Evolutionary conservation across 2,329 filamentous ascomycete genomes (phyloP).

Genomic region (Colletotrichum graminicola): DNA sequence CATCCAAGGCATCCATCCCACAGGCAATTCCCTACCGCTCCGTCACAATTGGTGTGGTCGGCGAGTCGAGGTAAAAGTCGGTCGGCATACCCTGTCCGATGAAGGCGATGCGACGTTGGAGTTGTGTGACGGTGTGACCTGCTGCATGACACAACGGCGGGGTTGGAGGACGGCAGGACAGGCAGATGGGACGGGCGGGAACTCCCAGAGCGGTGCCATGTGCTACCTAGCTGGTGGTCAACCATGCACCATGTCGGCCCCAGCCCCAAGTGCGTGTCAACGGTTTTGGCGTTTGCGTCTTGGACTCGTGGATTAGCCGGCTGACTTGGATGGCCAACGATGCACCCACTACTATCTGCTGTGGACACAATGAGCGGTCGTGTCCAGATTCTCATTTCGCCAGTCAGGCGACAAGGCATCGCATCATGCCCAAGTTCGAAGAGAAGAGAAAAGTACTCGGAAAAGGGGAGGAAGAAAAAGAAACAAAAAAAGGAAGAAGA

Average conservation of each 20-base stretch:
- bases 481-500: too few species aligned
- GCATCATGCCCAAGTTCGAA: too few species aligned
- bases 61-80: constrained; percentile 5
- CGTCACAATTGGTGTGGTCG: constrained; percentile 17
- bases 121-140: constrained; percentile 30
- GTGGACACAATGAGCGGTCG: too few species aligned
- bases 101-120: constrained; percentile 36
- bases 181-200: constrained; percentile 41
- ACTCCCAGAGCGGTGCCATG: constrained; percentile 37
- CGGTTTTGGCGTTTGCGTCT: constrained; percentile 6
- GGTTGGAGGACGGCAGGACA: constrained; percentile 15
- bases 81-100: constrained; percentile 26
- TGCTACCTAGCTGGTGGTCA: constrained; percentile 16
- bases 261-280: constrained; percentile 21
- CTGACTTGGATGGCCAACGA: neutral
- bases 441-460: neutral
- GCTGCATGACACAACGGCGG: constrained; percentile 36
- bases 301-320: constrained; percentile 18
- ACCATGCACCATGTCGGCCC: constrained; percentile 26
- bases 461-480: neutral
- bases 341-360: too few species aligned
- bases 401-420: too few species aligned
- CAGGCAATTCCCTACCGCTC: constrained; percentile 4
- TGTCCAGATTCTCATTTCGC: too few species aligned
- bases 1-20: constrained; percentile 6